Base-by-base conservation (phyloP, 495 filamentous ascomycete species). In the Tuber melanosporum region DNA sequence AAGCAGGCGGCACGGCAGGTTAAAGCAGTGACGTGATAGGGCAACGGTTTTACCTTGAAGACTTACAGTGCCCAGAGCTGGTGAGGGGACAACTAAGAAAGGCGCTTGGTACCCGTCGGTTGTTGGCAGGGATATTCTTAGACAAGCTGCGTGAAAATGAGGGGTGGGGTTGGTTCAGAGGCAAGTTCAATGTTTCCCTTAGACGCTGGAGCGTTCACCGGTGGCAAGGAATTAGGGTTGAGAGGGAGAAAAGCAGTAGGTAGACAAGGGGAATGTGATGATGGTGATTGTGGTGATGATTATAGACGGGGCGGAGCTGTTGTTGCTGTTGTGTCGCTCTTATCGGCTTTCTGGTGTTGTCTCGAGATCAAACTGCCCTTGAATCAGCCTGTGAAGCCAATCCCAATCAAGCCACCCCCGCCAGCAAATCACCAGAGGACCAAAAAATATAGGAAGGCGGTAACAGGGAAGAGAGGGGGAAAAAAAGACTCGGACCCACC, bases 401-500 rank as follows among this genome's bases (percentile, higher is more conserved):
- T 41, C 46, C 36, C 26, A 9, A 49, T 42, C 78, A 49, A 80
- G 79, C 75, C 73, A 75, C 52, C 72, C 52, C 70, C 20, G 76
- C 66, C 69, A 78, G 41, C 72, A 71, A 77, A 76, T 71, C 73
- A 79, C 73, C 73, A 44, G 52, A 62, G 47, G n/a, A n/a, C 43
- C 74, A 72, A 77, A 69, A 66, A 71, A 70, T 36, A 41, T 3
- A 79, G 47, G 73, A 45, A 52, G 47, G 74, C 77, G 74, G 66
- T n/a, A 73, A 77, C 39, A 17, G 57, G 57, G 15, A 32, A 32
- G 26, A 6, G 2, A 36, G 10, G 10, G 57, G 57, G 72, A 78
- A 80, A 76, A 73, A 80, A 73, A 73, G 71, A 73, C 78, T 80
- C 78, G 26, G 57, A 2, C 57, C 57, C 26, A 6, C 57, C 47